phyloP scores from a whole-genome alignment of 2,329 filamentous ascomycete species.

The Chlorencoelia australis region DNA sequence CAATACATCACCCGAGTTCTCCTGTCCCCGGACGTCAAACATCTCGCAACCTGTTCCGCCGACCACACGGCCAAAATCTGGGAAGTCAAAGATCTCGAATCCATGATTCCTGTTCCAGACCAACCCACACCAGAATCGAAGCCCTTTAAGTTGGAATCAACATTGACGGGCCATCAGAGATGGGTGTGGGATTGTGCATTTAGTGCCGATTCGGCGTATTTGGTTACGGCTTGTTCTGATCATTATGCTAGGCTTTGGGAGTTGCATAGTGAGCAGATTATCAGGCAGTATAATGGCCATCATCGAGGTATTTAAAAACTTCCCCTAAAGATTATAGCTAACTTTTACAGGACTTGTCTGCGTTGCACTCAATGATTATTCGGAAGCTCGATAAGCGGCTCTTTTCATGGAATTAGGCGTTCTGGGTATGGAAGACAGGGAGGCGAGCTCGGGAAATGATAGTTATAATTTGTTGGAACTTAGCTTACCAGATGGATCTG shows the following conservation, averaged over 20 bases:
- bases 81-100: constrained; percentile 68
- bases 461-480: too few species aligned
- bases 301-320: constrained; percentile 47
- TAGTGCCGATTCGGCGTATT: constrained; percentile 61
- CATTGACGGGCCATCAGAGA: constrained; percentile 60
- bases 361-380: constrained; percentile 60
- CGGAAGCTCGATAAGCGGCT: constrained; percentile 18
- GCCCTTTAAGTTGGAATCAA: constrained; percentile 57
- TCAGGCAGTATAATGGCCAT: constrained; percentile 67
- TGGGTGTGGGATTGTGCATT: constrained; percentile 78
- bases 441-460: too few species aligned
- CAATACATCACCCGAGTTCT: constrained; percentile 67
- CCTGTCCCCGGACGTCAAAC: constrained; percentile 64
- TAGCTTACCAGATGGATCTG: too few species aligned
- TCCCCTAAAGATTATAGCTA: neutral
- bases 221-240: constrained; percentile 65
- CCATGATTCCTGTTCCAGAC: constrained; percentile 28
- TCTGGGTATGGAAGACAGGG: too few species aligned
- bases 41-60: constrained; percentile 64
- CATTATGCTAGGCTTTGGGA: constrained; percentile 69
- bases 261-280: constrained; percentile 57
- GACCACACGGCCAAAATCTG: constrained; percentile 89
- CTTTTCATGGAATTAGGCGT: constrained; percentile 2
- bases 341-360: constrained; percentile 37
- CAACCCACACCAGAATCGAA: constrained; percentile 29